Base-by-base conservation (phyloP, 192 early-diverging fungal genomes). In the Dispira simplex region DNA sequence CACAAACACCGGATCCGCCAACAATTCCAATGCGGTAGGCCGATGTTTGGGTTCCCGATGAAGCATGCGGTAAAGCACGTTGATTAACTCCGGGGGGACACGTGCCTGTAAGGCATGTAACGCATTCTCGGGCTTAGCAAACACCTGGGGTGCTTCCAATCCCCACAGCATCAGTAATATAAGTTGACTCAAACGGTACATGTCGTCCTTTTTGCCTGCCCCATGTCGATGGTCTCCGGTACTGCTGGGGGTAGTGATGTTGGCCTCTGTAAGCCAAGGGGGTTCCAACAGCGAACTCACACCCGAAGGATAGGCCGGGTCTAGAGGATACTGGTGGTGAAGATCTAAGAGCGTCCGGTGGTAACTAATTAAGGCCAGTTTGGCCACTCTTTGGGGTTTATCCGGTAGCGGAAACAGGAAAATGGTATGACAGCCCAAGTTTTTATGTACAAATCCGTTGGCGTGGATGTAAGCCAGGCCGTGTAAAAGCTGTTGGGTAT, bases 111-210 rank as follows among this genome's bases (percentile, higher is more conserved):
- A 74, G 0, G 71, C 68, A 12, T 73, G 67, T 32, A 87, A 66
- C 43, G 85, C 79, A 21, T 67, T 65, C 2, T 73, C 75, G 64
- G 80, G 75, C 13, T 73, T 66, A 20, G 74, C 77, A 65, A 81
- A 84, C 23, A 71, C 66, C 20, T 64, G 68, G 25, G 83, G 73
- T 0, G 74, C 70, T 25, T 86, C 84, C 13, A 73, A 63, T 14
- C 88, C 88, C 69, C 83, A 79, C 6, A 82, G 63, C 88, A 90
- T 90, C 53, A 86, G 81, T 46, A 88, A 64, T 16, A 82, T 80
- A 0, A 83, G 75, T 16, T 85, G 68, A 20, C 85, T 86, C 0
- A 80, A 71, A 47, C 81, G 84, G 81, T 84, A 90, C 18, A 90
- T 78, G 67, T 90, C 88, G 67, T 18, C 18, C 44, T 88, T 88